phyloP scores from a whole-genome alignment of 208 protist genomes.

The Crithidia acanthocephali region DNA sequence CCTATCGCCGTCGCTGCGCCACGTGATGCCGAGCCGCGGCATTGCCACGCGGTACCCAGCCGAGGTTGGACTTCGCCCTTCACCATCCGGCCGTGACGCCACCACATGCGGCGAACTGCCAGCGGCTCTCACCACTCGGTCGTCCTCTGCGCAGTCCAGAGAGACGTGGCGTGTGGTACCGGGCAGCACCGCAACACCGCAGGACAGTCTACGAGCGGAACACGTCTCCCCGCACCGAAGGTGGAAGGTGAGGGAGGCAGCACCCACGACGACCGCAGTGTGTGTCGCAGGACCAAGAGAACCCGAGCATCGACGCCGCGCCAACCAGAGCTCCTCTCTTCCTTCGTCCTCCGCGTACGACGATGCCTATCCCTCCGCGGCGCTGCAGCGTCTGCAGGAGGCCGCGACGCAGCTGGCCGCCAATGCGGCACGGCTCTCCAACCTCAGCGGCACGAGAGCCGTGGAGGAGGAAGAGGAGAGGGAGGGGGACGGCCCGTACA shows the following conservation, averaged over 20 bases:
- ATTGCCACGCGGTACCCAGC: too few relatives aligned
- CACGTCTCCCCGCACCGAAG: neutral
- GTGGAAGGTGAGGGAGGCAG: too few relatives aligned
- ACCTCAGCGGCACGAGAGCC: neutral
- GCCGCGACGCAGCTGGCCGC: slow-evolving; percentile 25
- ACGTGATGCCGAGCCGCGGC: too few relatives aligned
- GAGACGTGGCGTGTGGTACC: neutral
- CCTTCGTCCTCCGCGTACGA: too few relatives aligned
- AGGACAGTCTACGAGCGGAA: neutral
- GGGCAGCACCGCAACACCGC: neutral
- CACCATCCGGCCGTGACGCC: too few relatives aligned
- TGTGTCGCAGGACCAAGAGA: too few relatives aligned
- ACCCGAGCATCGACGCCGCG: too few relatives aligned
- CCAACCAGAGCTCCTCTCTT: too few relatives aligned
- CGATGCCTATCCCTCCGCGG: slow-evolving; percentile 20
- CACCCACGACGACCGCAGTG: neutral
- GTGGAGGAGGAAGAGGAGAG: too few relatives aligned
- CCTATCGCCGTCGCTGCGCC: neutral
- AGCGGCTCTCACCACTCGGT: neutral
- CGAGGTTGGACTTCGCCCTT: neutral
- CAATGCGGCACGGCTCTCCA: slow-evolving; percentile 12
- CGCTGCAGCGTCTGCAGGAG: slow-evolving; percentile 16
- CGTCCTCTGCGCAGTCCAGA: neutral
- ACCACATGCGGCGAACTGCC: neutral
- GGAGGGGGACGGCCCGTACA: neutral